Percentiles rank a stretch among this genome's conserved stretches.
phyloP scores from a whole-genome alignment of 2,329 filamentous ascomycete species.

The Ascochyta rabiei region DNA sequence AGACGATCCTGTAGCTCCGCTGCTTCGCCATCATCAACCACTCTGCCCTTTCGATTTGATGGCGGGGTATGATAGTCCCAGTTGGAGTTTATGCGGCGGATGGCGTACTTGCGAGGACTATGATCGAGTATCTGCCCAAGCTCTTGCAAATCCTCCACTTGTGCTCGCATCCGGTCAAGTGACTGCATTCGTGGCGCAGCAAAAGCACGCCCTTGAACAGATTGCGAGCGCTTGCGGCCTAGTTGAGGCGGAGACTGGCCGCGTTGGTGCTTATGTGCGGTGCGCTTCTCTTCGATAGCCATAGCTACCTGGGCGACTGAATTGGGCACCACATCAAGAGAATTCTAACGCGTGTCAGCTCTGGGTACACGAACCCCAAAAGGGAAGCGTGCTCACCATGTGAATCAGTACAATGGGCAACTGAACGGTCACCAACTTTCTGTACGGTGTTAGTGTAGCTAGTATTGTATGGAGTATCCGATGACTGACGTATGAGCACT shows the following conservation, averaged over 20 bases:
- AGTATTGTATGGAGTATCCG: neutral
- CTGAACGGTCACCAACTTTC: conserved; percentile 59
- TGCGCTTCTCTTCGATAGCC: conserved; percentile 60
- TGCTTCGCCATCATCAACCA: conserved; percentile 37
- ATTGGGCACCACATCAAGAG: conserved; percentile 62
- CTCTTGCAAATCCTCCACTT: conserved; percentile 50
- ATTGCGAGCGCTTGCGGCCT: conserved; percentile 45
- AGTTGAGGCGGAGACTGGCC: conserved; percentile 35
- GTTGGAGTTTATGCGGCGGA: conserved; percentile 32
- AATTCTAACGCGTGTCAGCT: conserved; percentile 50
- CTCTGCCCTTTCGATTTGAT: conserved; percentile 42
- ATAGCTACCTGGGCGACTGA: conserved; percentile 61
- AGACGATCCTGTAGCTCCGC: conserved; percentile 39
- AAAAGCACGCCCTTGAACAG: conserved; percentile 59
- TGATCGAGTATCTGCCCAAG: conserved; percentile 50
- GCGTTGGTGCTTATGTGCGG: conserved; percentile 28
- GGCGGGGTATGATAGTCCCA: conserved; percentile 45
- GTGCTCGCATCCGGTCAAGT: conserved; percentile 53
- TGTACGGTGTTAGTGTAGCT: conserved; percentile 29
- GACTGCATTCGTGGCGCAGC: conserved; percentile 59
- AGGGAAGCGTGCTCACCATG: conserved; percentile 47
- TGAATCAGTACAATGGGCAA: conserved; percentile 63
- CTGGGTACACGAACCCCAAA: neutral
- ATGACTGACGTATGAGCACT: conserved; percentile 51
- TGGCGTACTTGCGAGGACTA: conserved; percentile 52